A percentile compares a stretch with the other conserved stretches of the same genome.
These are phyloP conservation scores for Eucalyptus leucophloia DNA, from an alignment of 345 rosid genomes.

Conservation along the genomic window DNA sequence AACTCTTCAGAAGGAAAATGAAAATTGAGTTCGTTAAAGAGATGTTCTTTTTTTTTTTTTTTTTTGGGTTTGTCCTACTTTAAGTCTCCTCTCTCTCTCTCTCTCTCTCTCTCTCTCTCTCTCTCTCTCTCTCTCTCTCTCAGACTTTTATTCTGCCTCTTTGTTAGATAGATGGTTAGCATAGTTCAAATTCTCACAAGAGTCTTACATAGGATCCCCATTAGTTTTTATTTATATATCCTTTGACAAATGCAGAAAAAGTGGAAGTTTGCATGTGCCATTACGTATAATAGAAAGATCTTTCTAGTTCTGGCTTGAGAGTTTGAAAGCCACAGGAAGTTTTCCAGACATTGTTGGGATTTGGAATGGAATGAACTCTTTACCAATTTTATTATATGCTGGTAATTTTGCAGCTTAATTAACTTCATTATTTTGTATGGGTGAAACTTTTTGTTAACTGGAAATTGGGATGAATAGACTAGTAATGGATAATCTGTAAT, in stretches of 20 bases:
- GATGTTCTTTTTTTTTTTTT: background rate
- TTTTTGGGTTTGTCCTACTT: background rate
- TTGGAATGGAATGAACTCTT: background rate
- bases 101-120: background rate
- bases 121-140: too few relatives aligned
- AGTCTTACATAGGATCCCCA: background rate
- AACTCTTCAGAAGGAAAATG: background rate
- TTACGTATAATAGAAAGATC: background rate
- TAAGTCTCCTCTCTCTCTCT: background rate
- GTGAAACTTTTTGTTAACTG: background rate
- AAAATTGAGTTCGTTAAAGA: background rate
- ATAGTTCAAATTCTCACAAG: background rate
- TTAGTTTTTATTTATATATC: background rate
- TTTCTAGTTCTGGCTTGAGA: background rate
- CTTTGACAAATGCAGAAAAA: background rate
- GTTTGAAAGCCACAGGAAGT: background rate
- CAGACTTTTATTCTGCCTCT: background rate
- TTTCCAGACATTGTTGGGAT: background rate
- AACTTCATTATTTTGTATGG: background rate
- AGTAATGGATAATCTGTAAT: background rate
- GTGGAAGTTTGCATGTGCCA: background rate
- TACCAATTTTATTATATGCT: background rate
- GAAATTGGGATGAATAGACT: background rate
- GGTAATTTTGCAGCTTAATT: background rate
- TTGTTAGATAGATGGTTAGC: background rate